Base-by-base conservation (phyloP, 1,284 basidiomycete species). In the Marasmius sp. region DNA sequence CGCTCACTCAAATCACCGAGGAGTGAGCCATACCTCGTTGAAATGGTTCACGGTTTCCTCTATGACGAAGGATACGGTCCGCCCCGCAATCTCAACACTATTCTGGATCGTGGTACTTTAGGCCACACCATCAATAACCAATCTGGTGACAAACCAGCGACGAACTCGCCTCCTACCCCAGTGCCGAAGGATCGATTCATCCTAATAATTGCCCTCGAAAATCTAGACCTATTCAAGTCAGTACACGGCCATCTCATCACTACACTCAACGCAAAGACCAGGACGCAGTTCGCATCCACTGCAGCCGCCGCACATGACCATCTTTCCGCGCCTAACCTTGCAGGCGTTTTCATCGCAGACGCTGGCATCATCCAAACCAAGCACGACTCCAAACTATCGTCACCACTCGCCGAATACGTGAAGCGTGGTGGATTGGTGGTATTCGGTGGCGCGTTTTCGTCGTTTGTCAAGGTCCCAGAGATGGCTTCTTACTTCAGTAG, bases 311-410 rank as follows among this genome's bases (percentile, higher is more conserved):
- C 65, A 70, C 27, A 58, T 75, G 10, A 56, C 27, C 27, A 27
- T 27, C 27, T 27, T 27, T 27, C 63, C 6, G 71, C 69, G 1
- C 65, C 67, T 14, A 61, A 72, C 54, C 66, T 77, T 20, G 38
- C 62, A 10, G 74, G 72, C 0, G 62, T 76, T 9, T 71, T 72
- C 41, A 61, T 74, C 53, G 71, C 71, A 0, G 74, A 75, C 56
- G 65, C 67, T 6, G 69, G 67, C 1, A 65, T 75, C 27, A 52
- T 63, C 16, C 57, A 70, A 18, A 20, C 55, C 0, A 49, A 63
- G 14, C 68, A 73, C 57, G 60, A 58, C 16, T 27, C 5, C 2
- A 63, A 64, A 37, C 65, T 72, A 9, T 47, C 73, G 6, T 52
- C 52, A 18, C 66, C 66, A 37, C 62, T 77, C 11, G 69, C 69